phyloP scores from a whole-genome alignment of 768 basidiomycete genomes.

The Phylloporus scabripes region DNA sequence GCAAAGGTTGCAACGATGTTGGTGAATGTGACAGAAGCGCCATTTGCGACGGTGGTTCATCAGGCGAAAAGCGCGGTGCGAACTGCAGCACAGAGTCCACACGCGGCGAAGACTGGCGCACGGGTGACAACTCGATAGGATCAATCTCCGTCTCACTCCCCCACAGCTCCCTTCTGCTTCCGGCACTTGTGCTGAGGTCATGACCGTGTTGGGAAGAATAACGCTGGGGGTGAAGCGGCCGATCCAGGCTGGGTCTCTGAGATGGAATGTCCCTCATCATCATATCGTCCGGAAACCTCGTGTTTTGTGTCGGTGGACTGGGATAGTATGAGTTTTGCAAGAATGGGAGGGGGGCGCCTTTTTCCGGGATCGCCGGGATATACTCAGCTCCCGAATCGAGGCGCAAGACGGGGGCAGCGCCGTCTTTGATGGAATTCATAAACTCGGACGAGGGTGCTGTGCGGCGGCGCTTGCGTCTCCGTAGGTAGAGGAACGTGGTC shows the following conservation, averaged over 20 bases:
- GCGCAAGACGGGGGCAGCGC: conserved; percentile 23
- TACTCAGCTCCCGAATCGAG: conserved; percentile 21
- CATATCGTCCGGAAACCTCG: conserved; percentile 14
- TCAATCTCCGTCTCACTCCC: conserved; percentile 14
- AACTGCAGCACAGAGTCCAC: conserved; percentile 9
- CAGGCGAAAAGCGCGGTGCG: conserved; percentile 10
- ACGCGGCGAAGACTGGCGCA: conserved; percentile 6
- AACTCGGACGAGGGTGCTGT: conserved; percentile 61
- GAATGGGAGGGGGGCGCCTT: conserved; percentile 15
- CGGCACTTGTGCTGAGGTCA: conserved; percentile 14
- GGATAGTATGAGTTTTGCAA: conserved; percentile 12
- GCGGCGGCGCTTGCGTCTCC: conserved; percentile 36
- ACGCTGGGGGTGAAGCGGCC: conserved; percentile 20
- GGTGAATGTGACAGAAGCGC: conserved; percentile 6
- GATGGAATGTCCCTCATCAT: conserved; percentile 9
- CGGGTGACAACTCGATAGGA: conserved; percentile 1
- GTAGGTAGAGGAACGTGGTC: conserved; percentile 36
- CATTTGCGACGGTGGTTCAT: conserved; percentile 5
- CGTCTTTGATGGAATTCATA: conserved; percentile 28
- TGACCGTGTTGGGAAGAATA: conserved; percentile 10
- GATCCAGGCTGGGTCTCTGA: conserved; percentile 14
- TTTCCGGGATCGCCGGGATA: conserved; percentile 13
- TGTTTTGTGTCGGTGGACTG: conserved; percentile 4
- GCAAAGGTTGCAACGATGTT: conserved; percentile 20
- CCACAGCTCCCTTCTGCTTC: conserved; percentile 22